phyloP scores from a whole-genome alignment of 1,284 basidiomycete genomes.

The Ustanciosporium gigantosporum region DNA sequence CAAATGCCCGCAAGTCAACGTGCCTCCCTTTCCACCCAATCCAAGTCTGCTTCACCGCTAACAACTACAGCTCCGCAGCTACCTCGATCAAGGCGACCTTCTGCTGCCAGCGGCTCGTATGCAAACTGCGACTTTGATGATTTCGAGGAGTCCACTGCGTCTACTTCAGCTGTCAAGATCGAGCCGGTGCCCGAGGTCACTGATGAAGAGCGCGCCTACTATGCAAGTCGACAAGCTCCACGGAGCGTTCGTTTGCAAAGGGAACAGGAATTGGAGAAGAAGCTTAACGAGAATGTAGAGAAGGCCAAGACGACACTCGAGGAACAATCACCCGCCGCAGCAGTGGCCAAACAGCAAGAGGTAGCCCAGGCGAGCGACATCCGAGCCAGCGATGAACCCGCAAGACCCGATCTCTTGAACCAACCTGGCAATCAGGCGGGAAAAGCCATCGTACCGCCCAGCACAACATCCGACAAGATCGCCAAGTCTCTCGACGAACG shows the following conservation, averaged over 20 bases:
- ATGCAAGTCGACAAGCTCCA: conserved; percentile 39
- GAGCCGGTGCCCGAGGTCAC: conserved; percentile 36
- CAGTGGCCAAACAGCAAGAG: conserved; percentile 1
- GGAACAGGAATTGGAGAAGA: conserved; percentile 26
- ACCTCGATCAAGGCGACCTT: conserved; percentile 10
- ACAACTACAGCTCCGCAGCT: not conserved
- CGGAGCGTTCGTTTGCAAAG: conserved; percentile 36
- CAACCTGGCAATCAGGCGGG: conserved; percentile 29
- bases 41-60: conserved; percentile 4
- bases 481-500: conserved; percentile 26
- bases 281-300: not conserved
- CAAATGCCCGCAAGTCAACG: conserved; percentile 52
- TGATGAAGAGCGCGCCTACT: conserved; percentile 38
- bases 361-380: conserved; percentile 5
- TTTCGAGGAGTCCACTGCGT: conserved; percentile 16
- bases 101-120: conserved; percentile 36
- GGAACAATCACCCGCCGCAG: not conserved
- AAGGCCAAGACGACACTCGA: not conserved
- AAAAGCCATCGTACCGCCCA: conserved; percentile 5
- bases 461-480: conserved; percentile 3
- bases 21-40: conserved; percentile 2
- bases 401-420: conserved; percentile 10
- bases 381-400: conserved; percentile 26
- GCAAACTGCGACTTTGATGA: conserved; percentile 47
- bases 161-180: conserved; percentile 18